Evolutionary conservation across 768 basidiomycete species (phyloP).

Genomic region (Amanita muscaria): DNA sequence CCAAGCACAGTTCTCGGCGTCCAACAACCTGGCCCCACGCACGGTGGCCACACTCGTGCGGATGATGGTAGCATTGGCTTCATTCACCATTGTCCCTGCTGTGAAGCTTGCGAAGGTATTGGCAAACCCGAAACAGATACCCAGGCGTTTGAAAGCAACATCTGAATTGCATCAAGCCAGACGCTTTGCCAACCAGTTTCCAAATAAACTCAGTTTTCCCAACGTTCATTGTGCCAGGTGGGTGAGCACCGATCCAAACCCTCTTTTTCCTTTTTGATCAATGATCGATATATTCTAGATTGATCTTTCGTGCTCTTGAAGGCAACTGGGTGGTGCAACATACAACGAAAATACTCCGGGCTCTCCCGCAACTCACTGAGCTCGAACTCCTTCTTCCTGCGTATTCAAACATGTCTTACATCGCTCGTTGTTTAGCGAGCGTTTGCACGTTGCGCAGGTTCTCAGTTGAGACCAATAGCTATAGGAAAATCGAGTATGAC

Average conservation of each 20-base stretch:
- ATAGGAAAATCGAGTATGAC: neutral
- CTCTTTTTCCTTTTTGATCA: too few species aligned
- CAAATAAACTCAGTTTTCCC: neutral
- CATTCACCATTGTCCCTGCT: too few species aligned
- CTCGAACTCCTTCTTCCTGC: neutral
- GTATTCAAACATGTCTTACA: neutral
- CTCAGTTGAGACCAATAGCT: neutral
- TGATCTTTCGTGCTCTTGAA: too few species aligned
- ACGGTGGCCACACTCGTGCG: too few species aligned
- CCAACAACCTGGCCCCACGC: too few species aligned
- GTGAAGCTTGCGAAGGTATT: too few species aligned
- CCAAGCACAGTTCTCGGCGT: too few species aligned
- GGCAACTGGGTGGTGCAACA: neutral
- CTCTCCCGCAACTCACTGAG: neutral
- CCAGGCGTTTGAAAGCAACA: too few species aligned
- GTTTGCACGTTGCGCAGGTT: neutral
- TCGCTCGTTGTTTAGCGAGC: neutral
- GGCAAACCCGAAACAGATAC: too few species aligned
- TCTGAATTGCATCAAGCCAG: neutral
- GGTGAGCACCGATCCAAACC: neutral
- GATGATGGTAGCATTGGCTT: too few species aligned
- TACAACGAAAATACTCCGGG: neutral
- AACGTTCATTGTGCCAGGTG: neutral
- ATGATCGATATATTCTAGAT: too few species aligned
- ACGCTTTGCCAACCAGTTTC: neutral